Conservation (phyloP, 352 stramenopile species). For the Globisporangium takayamanum region DNA sequence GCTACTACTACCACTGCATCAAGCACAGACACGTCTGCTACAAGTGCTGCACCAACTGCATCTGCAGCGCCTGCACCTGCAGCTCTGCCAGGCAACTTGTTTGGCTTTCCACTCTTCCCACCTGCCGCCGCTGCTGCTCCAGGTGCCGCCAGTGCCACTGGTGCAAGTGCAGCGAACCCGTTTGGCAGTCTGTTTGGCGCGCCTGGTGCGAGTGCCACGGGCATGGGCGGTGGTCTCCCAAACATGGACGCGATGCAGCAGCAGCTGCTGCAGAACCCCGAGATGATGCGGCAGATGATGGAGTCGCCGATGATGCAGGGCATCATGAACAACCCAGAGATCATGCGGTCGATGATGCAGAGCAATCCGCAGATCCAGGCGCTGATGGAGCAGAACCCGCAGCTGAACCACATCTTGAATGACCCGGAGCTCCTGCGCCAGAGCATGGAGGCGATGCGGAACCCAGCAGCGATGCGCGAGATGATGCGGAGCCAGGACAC, state of each 20-base stretch:
- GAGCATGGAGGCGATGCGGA: slow-evolving; percentile 96
- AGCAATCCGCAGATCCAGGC: slow-evolving; percentile 94
- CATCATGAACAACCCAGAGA: slow-evolving; percentile 94
- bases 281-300: slow-evolving; percentile 88
- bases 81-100: slow-evolving; percentile 32
- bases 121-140: slow-evolving; percentile 8
- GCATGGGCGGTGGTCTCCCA: slow-evolving; percentile 25
- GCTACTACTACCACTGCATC: slow-evolving; percentile 15
- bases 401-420: slow-evolving; percentile 94
- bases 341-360: slow-evolving; percentile 94
- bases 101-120: slow-evolving; percentile 45
- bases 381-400: slow-evolving; percentile 93
- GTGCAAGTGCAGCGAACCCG: slow-evolving; percentile 29
- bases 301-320: slow-evolving; percentile 89
- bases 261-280: slow-evolving; percentile 84
- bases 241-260: slow-evolving; percentile 83
- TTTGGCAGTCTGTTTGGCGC: slow-evolving; percentile 51
- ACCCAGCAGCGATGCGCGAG: slow-evolving; percentile 93
- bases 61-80: slow-evolving; percentile 12
- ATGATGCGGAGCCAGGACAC: slow-evolving; percentile 97
- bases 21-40: slow-evolving; percentile 9
- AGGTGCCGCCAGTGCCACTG: slow-evolving; percentile 9
- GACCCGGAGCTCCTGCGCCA: slow-evolving; percentile 94
- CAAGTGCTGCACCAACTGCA: slow-evolving; percentile 17
- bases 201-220: neutral